phyloP scores from a whole-genome alignment of 805 yeast species.

The Hyphopichia homilentoma region DNA sequence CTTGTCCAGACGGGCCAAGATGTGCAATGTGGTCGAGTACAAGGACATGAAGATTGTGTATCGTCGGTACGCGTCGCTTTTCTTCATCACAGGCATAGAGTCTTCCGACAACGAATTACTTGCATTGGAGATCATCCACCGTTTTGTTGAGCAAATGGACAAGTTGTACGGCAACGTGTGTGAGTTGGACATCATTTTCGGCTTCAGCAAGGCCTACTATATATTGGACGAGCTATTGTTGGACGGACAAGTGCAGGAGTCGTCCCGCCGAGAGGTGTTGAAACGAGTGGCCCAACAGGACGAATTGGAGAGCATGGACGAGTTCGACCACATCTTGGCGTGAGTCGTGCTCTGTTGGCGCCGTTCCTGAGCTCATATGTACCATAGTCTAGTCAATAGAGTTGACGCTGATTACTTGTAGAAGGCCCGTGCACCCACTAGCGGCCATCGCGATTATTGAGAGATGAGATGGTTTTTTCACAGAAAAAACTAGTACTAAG shows the following conservation, averaged over 20 bases:
- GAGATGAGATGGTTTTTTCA: no score
- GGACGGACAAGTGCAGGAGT: slow-evolving; percentile 85
- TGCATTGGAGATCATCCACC: slow-evolving; percentile 81
- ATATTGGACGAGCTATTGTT: slow-evolving; percentile 84
- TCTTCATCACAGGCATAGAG: slow-evolving; percentile 84
- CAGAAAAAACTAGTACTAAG: no score
- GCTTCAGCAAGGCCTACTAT: slow-evolving; percentile 90
- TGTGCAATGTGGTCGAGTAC: slow-evolving; percentile 93
- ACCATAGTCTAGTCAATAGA: no score
- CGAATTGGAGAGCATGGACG: slow-evolving; percentile 76
- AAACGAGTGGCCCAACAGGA: slow-evolving; percentile 80
- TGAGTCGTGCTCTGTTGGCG: no score
- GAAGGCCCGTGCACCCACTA: no score
- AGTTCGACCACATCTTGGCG: slow-evolving; percentile 40
- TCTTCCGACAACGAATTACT: slow-evolving; percentile 81
- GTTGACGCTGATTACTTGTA: no score
- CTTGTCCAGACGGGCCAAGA: slow-evolving; percentile 80
- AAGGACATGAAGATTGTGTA: slow-evolving; percentile 82
- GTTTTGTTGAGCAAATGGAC: slow-evolving; percentile 97
- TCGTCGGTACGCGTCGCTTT: slow-evolving; percentile 88
- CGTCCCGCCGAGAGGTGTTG: slow-evolving; percentile 75
- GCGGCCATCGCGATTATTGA: no score
- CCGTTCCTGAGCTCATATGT: no score
- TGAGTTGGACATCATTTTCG: slow-evolving; percentile 94
- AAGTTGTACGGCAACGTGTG: slow-evolving; percentile 93